Percentiles rank a stretch among this genome's conserved stretches.
Evolutionary conservation across 768 basidiomycete species (phyloP).

Genomic region (Rubroboletus pulcherrimus): DNA sequence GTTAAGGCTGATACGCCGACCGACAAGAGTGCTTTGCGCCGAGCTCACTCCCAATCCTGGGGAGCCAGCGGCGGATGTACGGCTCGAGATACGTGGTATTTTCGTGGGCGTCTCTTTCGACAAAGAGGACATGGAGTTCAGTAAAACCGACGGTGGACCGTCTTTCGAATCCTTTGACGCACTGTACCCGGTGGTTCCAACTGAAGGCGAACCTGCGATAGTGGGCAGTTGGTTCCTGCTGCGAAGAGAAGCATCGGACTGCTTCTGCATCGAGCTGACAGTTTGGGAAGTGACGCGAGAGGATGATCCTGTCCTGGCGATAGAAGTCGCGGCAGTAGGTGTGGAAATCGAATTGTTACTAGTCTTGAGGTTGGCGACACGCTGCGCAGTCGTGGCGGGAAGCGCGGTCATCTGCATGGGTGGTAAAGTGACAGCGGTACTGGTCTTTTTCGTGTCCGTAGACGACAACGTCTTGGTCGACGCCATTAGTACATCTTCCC

Average conservation of each 20-base stretch:
- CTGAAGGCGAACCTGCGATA: slow-evolving; percentile 91
- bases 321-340: slow-evolving; percentile 36
- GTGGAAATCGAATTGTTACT: slow-evolving; percentile 44
- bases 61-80: slow-evolving; percentile 70
- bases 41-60: slow-evolving; percentile 64
- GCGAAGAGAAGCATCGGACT: slow-evolving; percentile 78
- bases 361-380: slow-evolving; percentile 78
- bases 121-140: slow-evolving; percentile 49
- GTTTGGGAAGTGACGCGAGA: slow-evolving; percentile 79
- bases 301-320: slow-evolving; percentile 43
- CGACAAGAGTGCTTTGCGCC: slow-evolving; percentile 44
- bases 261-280: slow-evolving; percentile 82
- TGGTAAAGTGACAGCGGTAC: slow-evolving; percentile 69
- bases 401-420: slow-evolving; percentile 89
- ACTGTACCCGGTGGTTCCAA: slow-evolving; percentile 57
- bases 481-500: slow-evolving; percentile 8
- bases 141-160: slow-evolving; percentile 47
- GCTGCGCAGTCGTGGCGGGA: slow-evolving; percentile 75
- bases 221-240: slow-evolving; percentile 77
- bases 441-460: slow-evolving; percentile 71
- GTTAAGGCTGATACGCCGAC: slow-evolving; percentile 65
- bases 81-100: slow-evolving; percentile 89
- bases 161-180: slow-evolving; percentile 55
- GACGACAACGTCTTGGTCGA: slow-evolving; percentile 72
- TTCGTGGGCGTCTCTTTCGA: slow-evolving; percentile 88